Evolutionary conservation across 371 early-diverging fungal genomes (phyloP).

Genomic region (Rhizomucor pusillus): DNA sequence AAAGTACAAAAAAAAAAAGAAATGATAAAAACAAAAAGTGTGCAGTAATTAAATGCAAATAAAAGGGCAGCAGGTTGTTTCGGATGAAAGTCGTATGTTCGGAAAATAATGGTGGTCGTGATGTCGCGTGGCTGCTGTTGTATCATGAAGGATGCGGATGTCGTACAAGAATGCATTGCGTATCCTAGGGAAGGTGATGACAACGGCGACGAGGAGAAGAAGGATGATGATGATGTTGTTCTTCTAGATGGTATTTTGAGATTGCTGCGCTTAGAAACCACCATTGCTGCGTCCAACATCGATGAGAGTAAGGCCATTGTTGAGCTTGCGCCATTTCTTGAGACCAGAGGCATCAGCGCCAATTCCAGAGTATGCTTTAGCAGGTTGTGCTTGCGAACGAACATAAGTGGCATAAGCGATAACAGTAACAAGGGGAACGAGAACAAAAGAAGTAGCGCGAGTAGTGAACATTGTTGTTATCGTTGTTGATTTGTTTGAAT

Average conservation of each 20-base stretch:
- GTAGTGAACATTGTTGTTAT: conserved; percentile 20
- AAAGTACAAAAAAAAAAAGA: no score
- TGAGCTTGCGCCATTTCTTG: conserved; percentile 37
- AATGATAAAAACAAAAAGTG: no score
- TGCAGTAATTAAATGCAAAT: no score
- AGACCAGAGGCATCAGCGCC: conserved; percentile 21
- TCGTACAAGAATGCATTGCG: no score
- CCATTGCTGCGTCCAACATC: conserved; percentile 50
- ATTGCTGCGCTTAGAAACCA: conserved; percentile 32
- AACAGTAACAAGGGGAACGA: conserved; percentile 37
- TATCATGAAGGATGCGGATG: no score
- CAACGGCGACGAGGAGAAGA: no score
- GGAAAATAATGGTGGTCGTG: no score
- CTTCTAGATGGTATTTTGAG: no score
- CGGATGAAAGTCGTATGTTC: no score
- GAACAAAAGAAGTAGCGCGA: conserved; percentile 33
- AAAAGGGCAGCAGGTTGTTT: no score
- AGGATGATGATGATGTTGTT: not conserved
- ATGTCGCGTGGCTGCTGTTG: no score
- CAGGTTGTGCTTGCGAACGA: conserved; percentile 33
- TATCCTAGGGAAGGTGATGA: no score
- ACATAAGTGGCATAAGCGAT: conserved; percentile 46
- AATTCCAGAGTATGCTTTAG: conserved; percentile 32
- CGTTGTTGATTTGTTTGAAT: not conserved
- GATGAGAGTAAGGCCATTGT: conserved; percentile 44